Evolutionary conservation across 345 rosid species (phyloP), one percentile per base, ranked within the genome.

Genomic region (Combretum micranthum): DNA sequence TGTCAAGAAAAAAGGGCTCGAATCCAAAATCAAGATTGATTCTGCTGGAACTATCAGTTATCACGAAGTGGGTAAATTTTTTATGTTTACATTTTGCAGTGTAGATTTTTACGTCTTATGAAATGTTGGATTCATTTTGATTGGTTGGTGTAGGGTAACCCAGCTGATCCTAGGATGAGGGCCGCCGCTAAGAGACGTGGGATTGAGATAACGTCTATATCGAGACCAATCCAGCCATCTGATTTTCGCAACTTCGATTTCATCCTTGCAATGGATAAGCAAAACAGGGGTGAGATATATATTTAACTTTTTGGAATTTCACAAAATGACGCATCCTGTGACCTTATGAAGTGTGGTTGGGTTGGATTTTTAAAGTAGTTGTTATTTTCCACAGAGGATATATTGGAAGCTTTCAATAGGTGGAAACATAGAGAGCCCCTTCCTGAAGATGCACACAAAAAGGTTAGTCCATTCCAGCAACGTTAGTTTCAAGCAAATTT

Each of bases 251-350:
- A 86, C 23, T 92, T 92, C 47, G 95, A 92, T 83, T 72, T 84
- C 66, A 88, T 86, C 66, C 91, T 86, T 68, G 99, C 91, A 2
- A 93, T 93, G 99, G 99, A 88, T 72, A 74, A 80, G 42, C 79
- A 75, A 62, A 93, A 93, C 70, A 83, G 73, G 78, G 82, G 97
- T 83, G 61, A 21, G 45, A 14, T 3, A 20, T 8, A 44, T 21
- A 32, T 42, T 4, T 15, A 57, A 47, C 21, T 2, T 51, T 46
- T 51, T 51, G 42, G 3, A 9, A 32, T 4, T 32, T 32, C 39
- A 32, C 39, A 32, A 7, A 32, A 32, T 32, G 39, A 32, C 10
- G 39, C 39, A 4, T 4, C 39, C 39, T 32, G 7, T 32, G 39
- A 32, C 39, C 39, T 32, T 32, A 5, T 4, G 39, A 32, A 7